Evolutionary conservation across 2,329 filamentous ascomycete genomes (phyloP), one percentile per base, ranked within the genome.

Genomic region (Daldinia sp.): DNA sequence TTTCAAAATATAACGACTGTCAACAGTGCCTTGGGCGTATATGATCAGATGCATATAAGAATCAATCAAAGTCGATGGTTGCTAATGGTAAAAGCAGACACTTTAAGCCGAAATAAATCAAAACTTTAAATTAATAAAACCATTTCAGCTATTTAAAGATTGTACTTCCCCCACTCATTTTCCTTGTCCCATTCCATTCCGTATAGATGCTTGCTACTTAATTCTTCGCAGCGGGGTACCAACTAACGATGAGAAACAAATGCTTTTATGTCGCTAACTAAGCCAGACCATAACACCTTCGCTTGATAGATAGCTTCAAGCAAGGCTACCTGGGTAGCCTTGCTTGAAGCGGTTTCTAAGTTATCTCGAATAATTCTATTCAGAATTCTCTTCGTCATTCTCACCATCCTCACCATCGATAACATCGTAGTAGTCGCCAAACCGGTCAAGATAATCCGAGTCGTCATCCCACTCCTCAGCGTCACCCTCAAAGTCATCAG

Each of bases 371-470:
- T 30, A 4, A 7, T 23, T 23, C 20, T 23, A 30, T 39, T 48
- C 44, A 18, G 48, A 55, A 28, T 20, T 51, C 20, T 7, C 20
- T 2, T 23, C 20, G 20, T 23, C 30, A 33, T 33, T 18, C 10
- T 55, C 60, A 6, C 46, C 60, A 6, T 54, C 33, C 7, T 55
- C 59, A 13, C 53, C 39, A 28, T 56, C 39, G 6, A 62, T 10
- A 39, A 48, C 41, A 56, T 62, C 60, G 50, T 62, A 62, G 28
- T 55, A 62, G 7, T 62, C 50, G 20, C 60, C 60, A 15, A 62
- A 62, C 23, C 15, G 46, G 26, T 62, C 50, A 23, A 55, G 26
- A n/a, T 62, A 62, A n/a, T 62, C 60, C 50, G 15, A 23, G 13
- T 60, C 57, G 6, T 50, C 33, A 56, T 62, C 60, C 60, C 50